Base-by-base conservation (phyloP, 2,329 filamentous ascomycete species). In the Fusarium palustre region DNA sequence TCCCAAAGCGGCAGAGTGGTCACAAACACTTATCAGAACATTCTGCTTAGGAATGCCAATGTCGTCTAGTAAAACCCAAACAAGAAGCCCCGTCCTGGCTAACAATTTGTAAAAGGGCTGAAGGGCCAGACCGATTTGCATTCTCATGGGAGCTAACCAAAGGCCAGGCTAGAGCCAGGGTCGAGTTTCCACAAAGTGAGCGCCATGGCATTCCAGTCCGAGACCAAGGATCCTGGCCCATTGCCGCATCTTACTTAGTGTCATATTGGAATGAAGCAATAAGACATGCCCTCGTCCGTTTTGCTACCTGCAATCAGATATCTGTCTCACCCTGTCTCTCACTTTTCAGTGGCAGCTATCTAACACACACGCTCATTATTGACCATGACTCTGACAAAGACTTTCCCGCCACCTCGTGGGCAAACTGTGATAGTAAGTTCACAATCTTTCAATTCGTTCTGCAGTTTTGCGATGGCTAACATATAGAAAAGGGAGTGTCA, bases 201-300 rank as follows among this genome's bases (percentile, higher is more conserved):
- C 57, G 63, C 57, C 57, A 52, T 22, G 7, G 20, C 64, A 67
- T 67, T 67, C 64, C 64, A 66, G 36, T 22, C n/a, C 13, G 11
- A 38, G 8, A 5, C 38, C 28, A 22, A 13, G 15, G 36, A 24
- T 20, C 24, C 55, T 16, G 24, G 28, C 11, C n/a, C 5, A 8
- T 30, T 50, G 48, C 63, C 63, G 63, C 57, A 67, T 67, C 24
- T 7, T 36, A 63, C 57, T 67, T 67, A 63, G 64, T 52, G 41
- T 3, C 18, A 36, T 20, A 5, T 15, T 22, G 36, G 39, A 4
- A 34, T 18, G 33, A 49, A 43, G 48, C 41, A 39, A 67, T 67
- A 67, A 67, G 57, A 66, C 38, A 63, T 52, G 15, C 16, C 34
- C 50, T 52, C 16, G 43, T 63, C 63, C 61, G 22, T 66, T 48